Base-by-base conservation (phyloP, 2,329 filamentous ascomycete genomes). In the Aspergillus jensenii region DNA sequence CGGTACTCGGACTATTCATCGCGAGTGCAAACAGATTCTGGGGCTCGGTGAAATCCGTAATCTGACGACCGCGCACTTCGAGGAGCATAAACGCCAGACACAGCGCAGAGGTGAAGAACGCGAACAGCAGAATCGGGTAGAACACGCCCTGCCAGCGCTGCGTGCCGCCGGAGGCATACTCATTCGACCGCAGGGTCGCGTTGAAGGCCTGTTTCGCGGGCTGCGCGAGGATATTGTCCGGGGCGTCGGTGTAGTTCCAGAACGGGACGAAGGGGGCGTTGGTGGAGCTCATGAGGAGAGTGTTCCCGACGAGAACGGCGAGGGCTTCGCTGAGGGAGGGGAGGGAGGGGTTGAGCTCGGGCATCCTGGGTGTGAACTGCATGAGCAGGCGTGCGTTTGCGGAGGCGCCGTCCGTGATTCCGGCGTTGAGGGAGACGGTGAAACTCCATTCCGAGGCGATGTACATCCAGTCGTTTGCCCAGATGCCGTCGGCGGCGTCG, bases 1-100 rank as follows among this genome's bases (percentile, higher is more conserved):
- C 68, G 6, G 76, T 81, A 0, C 81, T 80, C 0, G 84, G 84
- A 25, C 79, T 83, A 67, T 91, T 91, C 52, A 93, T 79, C 2
- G 89, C 87, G 0, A 92, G 74, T 0, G 86, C 79, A 66, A 93
- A 92, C 2, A 92, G 76, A 68, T 92, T 92, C 54, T 88, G 85
- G 1, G 90, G 88, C 66, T 93, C 90, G 0, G 87, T 90, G 68
- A 89, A 92, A 74, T 93, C 90, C 1, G 88, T 92, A 7, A 93
- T 84, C 21, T 90, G 81, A 1, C 84, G 84, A 0, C 77, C 77
- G 6, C 77, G 69, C 62, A 82, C 67, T 53, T 84, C 78, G 47
- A 83, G 68, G 51, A 88, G 70, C 61, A 88, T 80, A 73, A 91
- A 91, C 2, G 77, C 67, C 0, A 91, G 75, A 56, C 88, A 89